Base-by-base conservation (phyloP, 2,329 filamentous ascomycete species). In the Neopestalotiopsis sp. region DNA sequence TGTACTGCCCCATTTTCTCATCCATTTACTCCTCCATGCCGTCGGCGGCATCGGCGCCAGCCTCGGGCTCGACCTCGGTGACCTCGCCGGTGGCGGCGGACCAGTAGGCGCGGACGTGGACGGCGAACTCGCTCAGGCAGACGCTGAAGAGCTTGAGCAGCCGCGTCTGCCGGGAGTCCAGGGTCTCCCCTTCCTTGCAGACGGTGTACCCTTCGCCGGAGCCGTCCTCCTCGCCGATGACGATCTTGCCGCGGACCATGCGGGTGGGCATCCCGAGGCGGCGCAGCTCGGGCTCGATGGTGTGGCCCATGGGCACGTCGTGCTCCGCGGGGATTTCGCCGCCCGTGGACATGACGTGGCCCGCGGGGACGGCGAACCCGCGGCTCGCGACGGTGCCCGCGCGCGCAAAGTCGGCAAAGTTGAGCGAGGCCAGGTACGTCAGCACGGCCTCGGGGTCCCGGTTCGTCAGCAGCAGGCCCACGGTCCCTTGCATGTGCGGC, bases 131-230 rank as follows among this genome's bases (percentile, higher is more conserved):
- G 69, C 94, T 93, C 82, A 96, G 89, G 71, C 93, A 94, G 68
- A 98, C 89, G 66, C 94, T 92, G 82, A 99, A 98, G 76, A 97
- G 87, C 89, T 98, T 98, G 81, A 99, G 82, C 78, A 99, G 84
- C 72, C 94, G 92, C 68, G 96, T 98, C 87, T 99, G 96, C 75
- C 95, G 89, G 74, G 93, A 95, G 81, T 98, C 95, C 74, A 99
- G 83, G 59, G 90, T 87, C 78, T 98, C 90, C 12, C 95, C 96
- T 81, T 94, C 91, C 76, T 90, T 90, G 84, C 95, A 98, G 64
- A 99, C 90, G 10, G 87, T 87, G 79, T 95, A 97, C n/a, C 84
- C 84, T 67, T 85, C 83, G 59, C 81, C 78, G 64, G 78, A 78
- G 9, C 73, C 77, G 30, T 85, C 85, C 64, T 86, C 86, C 74